Percentiles rank a stretch among this genome's conserved stretches.
phyloP scores from a whole-genome alignment of 495 filamentous ascomycete genomes.

The Oidiodendron maius region DNA sequence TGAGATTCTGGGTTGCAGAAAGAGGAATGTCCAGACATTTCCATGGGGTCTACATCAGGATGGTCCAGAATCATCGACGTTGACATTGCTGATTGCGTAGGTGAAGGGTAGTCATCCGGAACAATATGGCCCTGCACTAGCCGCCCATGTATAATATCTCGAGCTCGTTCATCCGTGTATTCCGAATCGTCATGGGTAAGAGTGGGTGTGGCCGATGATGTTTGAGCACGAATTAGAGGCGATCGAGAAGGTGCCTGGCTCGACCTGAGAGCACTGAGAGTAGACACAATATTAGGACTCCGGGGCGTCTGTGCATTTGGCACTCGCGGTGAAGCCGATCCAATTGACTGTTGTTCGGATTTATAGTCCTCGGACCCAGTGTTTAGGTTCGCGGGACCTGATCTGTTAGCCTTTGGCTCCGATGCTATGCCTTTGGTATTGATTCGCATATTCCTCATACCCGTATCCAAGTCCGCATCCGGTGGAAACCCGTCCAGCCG shows the following conservation, averaged over 20 bases:
- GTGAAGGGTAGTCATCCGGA: conserved; percentile 84
- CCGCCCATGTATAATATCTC: conserved; percentile 86
- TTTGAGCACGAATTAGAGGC: conserved; percentile 15
- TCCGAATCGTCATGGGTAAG: conserved; percentile 49
- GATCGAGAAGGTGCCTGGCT: conserved; percentile 9
- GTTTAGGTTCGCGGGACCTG: conserved; percentile 2
- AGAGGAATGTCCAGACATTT: conserved; percentile 48
- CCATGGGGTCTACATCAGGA: conserved; percentile 51
- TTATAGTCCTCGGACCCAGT: conserved; percentile 2
- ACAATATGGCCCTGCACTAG: conserved; percentile 96
- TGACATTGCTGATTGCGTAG: conserved; percentile 57
- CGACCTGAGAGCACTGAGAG: conserved; percentile 8
- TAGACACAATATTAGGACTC: conserved; percentile 10
- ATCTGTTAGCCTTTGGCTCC: not conserved
- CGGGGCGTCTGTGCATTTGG: conserved; percentile 10
- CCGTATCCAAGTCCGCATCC: conserved; percentile 28
- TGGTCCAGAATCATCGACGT: conserved; percentile 40
- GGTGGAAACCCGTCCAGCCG: conserved; percentile 23
- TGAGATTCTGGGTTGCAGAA: conserved; percentile 50
- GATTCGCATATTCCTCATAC: conserved; percentile 34
- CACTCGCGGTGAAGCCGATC: conserved; percentile 8
- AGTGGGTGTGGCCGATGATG: conserved; percentile 8
- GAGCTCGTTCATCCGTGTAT: conserved; percentile 80
- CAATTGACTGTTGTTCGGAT: conserved; percentile 2
- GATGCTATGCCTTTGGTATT: conserved; percentile 17